Evolutionary conservation across 257 asterid genomes (phyloP), one percentile per base, ranked within the genome.

Genomic region (Vinca minor): DNA sequence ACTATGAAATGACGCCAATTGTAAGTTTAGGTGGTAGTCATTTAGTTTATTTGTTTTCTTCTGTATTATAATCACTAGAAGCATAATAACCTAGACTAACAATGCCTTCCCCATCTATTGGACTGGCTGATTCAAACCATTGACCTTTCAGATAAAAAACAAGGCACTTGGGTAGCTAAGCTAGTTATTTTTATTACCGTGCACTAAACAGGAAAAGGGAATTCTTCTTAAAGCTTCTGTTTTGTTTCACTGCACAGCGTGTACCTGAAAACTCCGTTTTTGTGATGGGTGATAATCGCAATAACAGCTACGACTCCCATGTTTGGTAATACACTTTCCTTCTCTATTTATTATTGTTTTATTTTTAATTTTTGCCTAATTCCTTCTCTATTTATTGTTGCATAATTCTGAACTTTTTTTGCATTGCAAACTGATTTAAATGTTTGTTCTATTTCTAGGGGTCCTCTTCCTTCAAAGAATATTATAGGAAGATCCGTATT

Each of bases 261-360:
- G 96, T 91, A 39, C 96, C 98, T n/a, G 81, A 88, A 60, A 76
- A 84, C 67, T 83, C 74, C 10, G 84, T 86, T 60, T 91, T 91
- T 44, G 98, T 91, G 68, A 91, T 91, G 98, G 98, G 98, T 2
- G 98, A 91, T 67, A 91, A 88, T 73, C 86, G 98, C 61, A 91
- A 91, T 59, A 88, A 91, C 73, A 91, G 98, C 83, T 88, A 91
- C 9, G 98, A 91, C 73, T 91, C 98, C 3, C 98, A 91, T 61
- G 84, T 88, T 62, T 90, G 97, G 97, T 89, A 89, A 85, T 70
- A 44, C 45, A 39, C 61, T 71, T 69, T 63, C 65, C 55, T 62
- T 50, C 62, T 67, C 36, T n/a, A n/a, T n/a, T n/a, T n/a, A n/a
- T n/a, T n/a, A n/a, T n/a, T n/a, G n/a, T n/a, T n/a, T n/a, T n/a